These are phyloP conservation scores for Trichoderma virens DNA, from an alignment of 495 filamentous ascomycete species.

Conservation along the genomic window DNA sequence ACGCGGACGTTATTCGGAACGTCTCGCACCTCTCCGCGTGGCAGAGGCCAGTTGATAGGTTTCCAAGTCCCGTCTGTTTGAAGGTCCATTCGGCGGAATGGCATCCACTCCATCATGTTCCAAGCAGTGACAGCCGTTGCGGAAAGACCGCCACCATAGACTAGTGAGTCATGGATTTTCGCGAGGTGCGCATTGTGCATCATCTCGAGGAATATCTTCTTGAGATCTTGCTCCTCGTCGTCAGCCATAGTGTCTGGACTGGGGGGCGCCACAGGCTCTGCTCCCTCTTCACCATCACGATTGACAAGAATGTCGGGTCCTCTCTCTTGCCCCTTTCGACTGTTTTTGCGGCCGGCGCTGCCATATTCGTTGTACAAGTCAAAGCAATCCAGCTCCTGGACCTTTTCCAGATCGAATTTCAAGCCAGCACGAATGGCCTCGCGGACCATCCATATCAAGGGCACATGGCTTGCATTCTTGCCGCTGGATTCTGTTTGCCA, in stretches of 20 bases:
- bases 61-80: constrained; percentile 69
- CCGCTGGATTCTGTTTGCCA: constrained; percentile 58
- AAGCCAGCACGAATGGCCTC: constrained; percentile 71
- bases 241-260: constrained; percentile 2
- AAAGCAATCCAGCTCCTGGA: constrained; percentile 57
- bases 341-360: constrained; percentile 44
- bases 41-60: constrained; percentile 72
- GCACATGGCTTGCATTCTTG: constrained; percentile 61
- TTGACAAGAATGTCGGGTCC: background rate
- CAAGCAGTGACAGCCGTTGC: constrained; percentile 56
- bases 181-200: constrained; percentile 52
- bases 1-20: constrained; percentile 64
- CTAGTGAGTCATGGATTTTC: constrained; percentile 66
- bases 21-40: constrained; percentile 72
- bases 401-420: constrained; percentile 58
- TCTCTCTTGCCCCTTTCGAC: background rate
- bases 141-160: constrained; percentile 56
- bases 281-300: background rate
- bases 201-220: constrained; percentile 40
- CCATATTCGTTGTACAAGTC: constrained; percentile 47
- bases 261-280: background rate
- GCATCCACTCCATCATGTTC: constrained; percentile 80
- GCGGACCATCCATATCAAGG: constrained; percentile 77
- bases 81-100: constrained; percentile 79
- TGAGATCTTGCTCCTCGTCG: background rate